Evolutionary conservation across 208 protist species (phyloP).

Genomic region (Trypanosoma lewisi): DNA sequence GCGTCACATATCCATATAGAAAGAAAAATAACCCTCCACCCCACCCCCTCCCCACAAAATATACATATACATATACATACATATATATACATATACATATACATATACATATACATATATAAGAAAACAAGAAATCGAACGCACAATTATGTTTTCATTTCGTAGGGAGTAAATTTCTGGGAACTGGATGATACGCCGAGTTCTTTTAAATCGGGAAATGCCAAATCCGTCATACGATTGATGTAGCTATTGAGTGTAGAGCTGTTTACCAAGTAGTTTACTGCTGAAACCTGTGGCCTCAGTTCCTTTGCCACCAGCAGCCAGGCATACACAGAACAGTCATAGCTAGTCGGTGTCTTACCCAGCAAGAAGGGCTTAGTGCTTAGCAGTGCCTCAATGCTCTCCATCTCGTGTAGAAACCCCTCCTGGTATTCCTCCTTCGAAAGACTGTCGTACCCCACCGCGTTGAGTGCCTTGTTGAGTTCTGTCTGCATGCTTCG

Average conservation of each 20-base stretch:
- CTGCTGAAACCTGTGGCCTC: slow-evolving; percentile 36
- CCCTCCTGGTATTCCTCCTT: slow-evolving; percentile 50
- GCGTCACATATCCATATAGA: too few species aligned
- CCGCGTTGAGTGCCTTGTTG: slow-evolving; percentile 49
- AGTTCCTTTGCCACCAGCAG: slow-evolving; percentile 58
- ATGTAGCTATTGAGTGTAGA: slow-evolving; percentile 43
- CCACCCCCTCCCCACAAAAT: too few species aligned
- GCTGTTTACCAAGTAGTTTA: slow-evolving; percentile 46
- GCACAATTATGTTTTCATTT: slow-evolving; percentile 1
- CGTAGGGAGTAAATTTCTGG: slow-evolving; percentile 48
- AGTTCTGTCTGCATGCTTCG: slow-evolving; percentile 45
- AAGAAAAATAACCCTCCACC: too few species aligned
- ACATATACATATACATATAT: neutral
- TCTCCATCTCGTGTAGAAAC: slow-evolving; percentile 62
- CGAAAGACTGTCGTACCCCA: slow-evolving; percentile 48
- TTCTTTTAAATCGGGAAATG: slow-evolving; percentile 60
- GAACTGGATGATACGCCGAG: slow-evolving; percentile 37
- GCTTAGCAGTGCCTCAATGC: slow-evolving; percentile 47
- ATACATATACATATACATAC: neutral
- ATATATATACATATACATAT: slow-evolving; percentile 3
- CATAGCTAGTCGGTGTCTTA: slow-evolving; percentile 51
- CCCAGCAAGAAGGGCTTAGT: slow-evolving; percentile 49
- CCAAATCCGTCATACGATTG: slow-evolving; percentile 40
- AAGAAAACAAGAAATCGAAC: slow-evolving; percentile 21
- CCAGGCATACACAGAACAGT: slow-evolving; percentile 67